These are phyloP conservation scores for Euphorbia lathyris DNA, from an alignment of 345 rosid genomes.

Conservation along the genomic window DNA sequence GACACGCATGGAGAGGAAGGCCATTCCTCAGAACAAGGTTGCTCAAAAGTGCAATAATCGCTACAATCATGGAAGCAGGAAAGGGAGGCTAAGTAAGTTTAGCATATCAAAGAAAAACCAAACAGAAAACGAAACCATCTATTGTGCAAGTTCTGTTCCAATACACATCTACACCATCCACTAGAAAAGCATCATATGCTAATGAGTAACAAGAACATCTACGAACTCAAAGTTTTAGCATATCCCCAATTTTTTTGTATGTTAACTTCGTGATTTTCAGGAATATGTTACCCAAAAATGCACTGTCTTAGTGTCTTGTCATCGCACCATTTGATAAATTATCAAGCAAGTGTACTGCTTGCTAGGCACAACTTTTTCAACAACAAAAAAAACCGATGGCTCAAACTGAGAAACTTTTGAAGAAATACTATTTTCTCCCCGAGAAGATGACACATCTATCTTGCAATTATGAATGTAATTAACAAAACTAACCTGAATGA, in stretches of 20 bases:
- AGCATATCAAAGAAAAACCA: background rate
- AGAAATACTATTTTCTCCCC: background rate
- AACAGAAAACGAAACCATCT: background rate
- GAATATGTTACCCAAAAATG: too few relatives aligned
- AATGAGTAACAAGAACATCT: too few relatives aligned
- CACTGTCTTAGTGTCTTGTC: background rate
- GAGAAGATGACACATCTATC: background rate
- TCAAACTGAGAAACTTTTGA: background rate
- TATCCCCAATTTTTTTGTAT: too few relatives aligned
- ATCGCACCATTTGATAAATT: background rate
- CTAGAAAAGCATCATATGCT: too few relatives aligned
- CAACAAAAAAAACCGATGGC: background rate
- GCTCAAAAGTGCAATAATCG: constrained; percentile 62
- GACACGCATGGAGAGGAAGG: constrained; percentile 61
- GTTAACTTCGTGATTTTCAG: too few relatives aligned
- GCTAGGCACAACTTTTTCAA: background rate
- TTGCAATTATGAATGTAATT: background rate
- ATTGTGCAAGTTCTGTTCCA: background rate
- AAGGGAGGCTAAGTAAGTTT: background rate
- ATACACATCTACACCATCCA: background rate
- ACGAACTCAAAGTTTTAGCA: too few relatives aligned
- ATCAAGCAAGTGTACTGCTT: background rate
- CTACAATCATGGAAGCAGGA: constrained; percentile 43
- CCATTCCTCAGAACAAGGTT: constrained; percentile 35
- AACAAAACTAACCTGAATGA: constrained; percentile 59